phyloP scores from a whole-genome alignment of 176 grass and related monocot genomes.

The Cocos nucifera region DNA sequence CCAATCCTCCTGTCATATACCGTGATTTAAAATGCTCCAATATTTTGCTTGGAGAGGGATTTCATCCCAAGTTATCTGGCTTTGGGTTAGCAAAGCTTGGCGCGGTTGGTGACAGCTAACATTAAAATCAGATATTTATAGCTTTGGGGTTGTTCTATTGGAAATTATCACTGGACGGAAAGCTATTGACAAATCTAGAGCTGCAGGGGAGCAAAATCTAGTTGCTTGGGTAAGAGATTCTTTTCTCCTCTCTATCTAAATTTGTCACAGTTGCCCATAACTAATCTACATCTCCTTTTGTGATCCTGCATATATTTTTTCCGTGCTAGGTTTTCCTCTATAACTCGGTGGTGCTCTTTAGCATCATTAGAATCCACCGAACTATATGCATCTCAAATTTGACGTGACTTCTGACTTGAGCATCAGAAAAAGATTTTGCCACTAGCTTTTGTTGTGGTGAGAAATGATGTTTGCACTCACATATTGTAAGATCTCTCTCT shows the following conservation, averaged over 20 bases:
- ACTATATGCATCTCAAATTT: no score
- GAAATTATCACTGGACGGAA: constrained; percentile 44
- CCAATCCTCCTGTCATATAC: constrained; percentile 59
- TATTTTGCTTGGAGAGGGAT: constrained; percentile 41
- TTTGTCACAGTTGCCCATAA: not conserved
- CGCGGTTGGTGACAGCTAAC: constrained; percentile 44
- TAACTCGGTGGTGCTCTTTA: no score
- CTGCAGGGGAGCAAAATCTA: constrained; percentile 49
- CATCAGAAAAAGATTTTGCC: no score
- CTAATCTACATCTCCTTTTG: not conserved
- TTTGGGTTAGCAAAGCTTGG: constrained; percentile 58
- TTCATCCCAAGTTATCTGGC: constrained; percentile 46
- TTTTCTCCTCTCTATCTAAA: not conserved
- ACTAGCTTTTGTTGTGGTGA: no score
- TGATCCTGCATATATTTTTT: not conserved
- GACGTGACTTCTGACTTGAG: no score
- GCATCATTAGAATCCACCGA: no score
- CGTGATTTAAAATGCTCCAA: constrained; percentile 57
- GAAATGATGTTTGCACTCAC: no score
- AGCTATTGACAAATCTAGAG: constrained; percentile 43
- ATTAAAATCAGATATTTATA: constrained; percentile 54
- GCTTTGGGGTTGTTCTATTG: constrained; percentile 46
- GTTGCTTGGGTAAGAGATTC: constrained; percentile 42
- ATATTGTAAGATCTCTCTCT: no score
- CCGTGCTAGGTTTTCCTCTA: not conserved